Conservation (phyloP, 805 yeast genomes). For the Starmerella kuoi region DNA sequence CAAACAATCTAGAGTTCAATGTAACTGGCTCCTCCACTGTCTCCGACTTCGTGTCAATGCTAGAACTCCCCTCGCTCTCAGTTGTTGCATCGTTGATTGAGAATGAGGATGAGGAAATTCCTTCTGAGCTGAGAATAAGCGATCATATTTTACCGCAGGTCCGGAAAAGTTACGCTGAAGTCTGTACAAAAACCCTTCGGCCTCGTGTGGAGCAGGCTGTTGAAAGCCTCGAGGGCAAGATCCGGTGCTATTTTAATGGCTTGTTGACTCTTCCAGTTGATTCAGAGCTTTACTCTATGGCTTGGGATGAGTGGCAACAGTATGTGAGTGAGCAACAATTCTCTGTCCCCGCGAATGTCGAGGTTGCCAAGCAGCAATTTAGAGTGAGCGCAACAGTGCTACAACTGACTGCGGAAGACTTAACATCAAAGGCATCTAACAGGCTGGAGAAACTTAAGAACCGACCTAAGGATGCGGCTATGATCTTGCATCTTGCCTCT, state of each 20-base stretch:
- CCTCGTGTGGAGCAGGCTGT: constrained; percentile 12
- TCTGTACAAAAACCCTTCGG: constrained; percentile 1
- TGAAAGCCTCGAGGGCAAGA: constrained; percentile 13
- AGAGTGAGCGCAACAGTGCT: neutral
- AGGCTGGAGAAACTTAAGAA: constrained; percentile 13
- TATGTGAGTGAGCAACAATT: constrained; percentile 18
- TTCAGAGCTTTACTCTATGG: neutral
- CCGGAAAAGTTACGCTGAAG: constrained; percentile 2
- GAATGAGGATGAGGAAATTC: neutral
- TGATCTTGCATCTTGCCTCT: constrained; percentile 24
- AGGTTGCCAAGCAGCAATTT: constrained; percentile 14
- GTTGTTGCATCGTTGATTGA: constrained; percentile 1
- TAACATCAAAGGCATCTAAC: constrained; percentile 4
- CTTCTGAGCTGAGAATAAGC: constrained; percentile 8
- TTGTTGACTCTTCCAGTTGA: constrained; percentile 7
- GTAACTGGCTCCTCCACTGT: constrained; percentile 9
- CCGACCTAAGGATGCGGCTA: constrained; percentile 22
- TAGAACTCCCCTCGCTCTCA: constrained; percentile 5
- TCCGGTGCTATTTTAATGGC: constrained; percentile 22
- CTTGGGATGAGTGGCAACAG: constrained; percentile 23
- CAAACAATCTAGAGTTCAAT: neutral
- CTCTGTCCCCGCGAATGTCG: constrained; percentile 10
- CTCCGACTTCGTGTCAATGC: constrained; percentile 4
- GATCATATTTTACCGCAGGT: constrained; percentile 5
- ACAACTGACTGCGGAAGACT: constrained; percentile 5